Base-by-base conservation (phyloP, 805 yeast genomes). In the Saccharomyces eubayanus region DNA sequence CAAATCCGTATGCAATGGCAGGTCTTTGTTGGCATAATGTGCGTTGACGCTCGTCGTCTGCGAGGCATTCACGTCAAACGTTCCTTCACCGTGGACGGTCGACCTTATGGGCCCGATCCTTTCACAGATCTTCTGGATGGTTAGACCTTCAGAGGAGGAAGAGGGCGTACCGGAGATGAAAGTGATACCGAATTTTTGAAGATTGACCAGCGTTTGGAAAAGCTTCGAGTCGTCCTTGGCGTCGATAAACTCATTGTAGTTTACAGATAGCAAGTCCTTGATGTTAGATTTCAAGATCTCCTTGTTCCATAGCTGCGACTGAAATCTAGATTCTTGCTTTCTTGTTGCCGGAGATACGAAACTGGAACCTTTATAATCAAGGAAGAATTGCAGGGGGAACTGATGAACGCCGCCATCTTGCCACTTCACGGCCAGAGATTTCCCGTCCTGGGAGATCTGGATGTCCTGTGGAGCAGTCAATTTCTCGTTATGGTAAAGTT, bases 1-100 rank as follows among this genome's bases (percentile, higher is more conserved):
- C 28, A 87, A 73, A 62, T 87, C 94, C 85, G 85, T 87, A 61
- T 87, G 95, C 50, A 87, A 72, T 2, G 90, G 90, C 45, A 87
- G 74, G 59, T 79, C 79, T 8, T 74, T 75, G 50, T 77, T 74
- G 4, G 94, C 83, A 62, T 84, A 80, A 4, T 91, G 91, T 50
- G 87, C 83, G 59, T 87, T 85, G 53, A 77, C 79, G 11, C 90
- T 85, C 28, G 62, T 61, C 52, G 74, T 72, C 3, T 77, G 75
- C 2, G 63, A 64, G 9, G 78, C 72, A 51, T 75, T 76, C 6
- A 87, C 91, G 63, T 87, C 87, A 70, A 87, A 87, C 5, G 83
- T 73, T 6, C 43, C 43, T 6, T 79, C 74, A 0, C 92, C 94
- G 62, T 85, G 85, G 60, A 87, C 84, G 0, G 94, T 87, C 52